Base-by-base conservation (phyloP, 305 asterid species). In the Petunia hybrid region DNA sequence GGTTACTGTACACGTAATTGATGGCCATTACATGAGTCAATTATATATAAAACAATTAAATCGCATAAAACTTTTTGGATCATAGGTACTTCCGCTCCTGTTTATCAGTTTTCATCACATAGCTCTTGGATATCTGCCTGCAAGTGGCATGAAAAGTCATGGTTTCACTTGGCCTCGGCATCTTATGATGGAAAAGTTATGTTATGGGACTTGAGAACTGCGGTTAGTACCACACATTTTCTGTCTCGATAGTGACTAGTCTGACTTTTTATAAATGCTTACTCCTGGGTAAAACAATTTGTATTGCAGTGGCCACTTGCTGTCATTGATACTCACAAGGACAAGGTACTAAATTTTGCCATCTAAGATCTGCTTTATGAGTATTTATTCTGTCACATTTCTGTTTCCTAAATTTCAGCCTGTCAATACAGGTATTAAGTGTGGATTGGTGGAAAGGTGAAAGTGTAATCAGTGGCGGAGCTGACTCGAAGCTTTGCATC, bases 131-230 rank as follows among this genome's bases (percentile, higher is more conserved):
- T 96, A 87, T 91, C 99, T 46, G 86, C 98, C 76, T 93, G 98
- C 93, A 96, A 96, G 86, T 96, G 99, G 99, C 99, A 96, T 84
- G 83, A 57, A n/a, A 88, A 86, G 56, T 96, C 99, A 79, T 94
- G 95, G 97, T 89, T 90, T 87, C 99, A 94, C 89, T 88, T 96
- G 80, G 95, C 88, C 64, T 87, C 99, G 56, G 89, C 98, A 46
- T 96, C 99, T 2, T 96, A 91, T 86, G 98, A 96, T 82, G 99
- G 99, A 82, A 96, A 96, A 90, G 94, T 94, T 83, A 94, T 92
- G 97, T 80, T 96, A 70, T 96, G 98, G 98, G 98, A 96, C 87
- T 86, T 96, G 83, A 93, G 99, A 88, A 92, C 97, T 80, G 94
- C 95, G 94, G 98, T 96, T 86, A 60, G 82, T 84, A 65, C 82